Evolutionary conservation across 2,329 filamentous ascomycete species (phyloP).

Genomic region (Diaporthe ilicicola): DNA sequence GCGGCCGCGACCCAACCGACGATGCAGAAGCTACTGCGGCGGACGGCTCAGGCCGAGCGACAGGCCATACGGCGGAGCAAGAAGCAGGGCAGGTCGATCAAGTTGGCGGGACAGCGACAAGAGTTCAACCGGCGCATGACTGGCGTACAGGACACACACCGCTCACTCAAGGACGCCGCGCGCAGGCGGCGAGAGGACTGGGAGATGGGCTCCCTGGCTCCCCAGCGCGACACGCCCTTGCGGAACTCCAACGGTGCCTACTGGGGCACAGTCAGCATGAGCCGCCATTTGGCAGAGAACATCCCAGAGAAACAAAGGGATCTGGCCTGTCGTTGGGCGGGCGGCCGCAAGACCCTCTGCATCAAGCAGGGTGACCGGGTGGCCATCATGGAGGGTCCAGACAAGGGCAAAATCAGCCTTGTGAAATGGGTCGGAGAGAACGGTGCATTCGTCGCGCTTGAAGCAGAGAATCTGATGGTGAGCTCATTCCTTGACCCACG

Average conservation of each 20-base stretch:
- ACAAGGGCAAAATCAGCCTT: conserved; percentile 85
- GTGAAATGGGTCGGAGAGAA: conserved; percentile 65
- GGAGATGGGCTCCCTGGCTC: conserved; percentile 79
- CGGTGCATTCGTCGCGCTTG: conserved; percentile 67
- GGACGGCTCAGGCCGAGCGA: conserved; percentile 72
- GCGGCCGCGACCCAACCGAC: conserved; percentile 24
- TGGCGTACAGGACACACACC: conserved; percentile 1
- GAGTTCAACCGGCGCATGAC: conserved; percentile 42
- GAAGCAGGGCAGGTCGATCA: conserved; percentile 38
- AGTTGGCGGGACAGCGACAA: conserved; percentile 38
- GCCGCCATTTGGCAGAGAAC: conserved; percentile 39
- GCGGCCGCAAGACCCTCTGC: conserved; percentile 64
- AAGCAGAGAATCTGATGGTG: conserved; percentile 69
- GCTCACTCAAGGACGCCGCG: conserved; percentile 17
- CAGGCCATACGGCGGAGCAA: conserved; percentile 62
- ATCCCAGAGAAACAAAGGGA: conserved; percentile 47
- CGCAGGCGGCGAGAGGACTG: conserved; percentile 74
- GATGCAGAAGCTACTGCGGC: conserved; percentile 78
- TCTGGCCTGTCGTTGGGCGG: conserved; percentile 61
- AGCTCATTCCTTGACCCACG: conserved; percentile 38
- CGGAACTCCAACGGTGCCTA: conserved; percentile 66
- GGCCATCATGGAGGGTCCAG: conserved; percentile 78
- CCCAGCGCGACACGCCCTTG: conserved; percentile 75
- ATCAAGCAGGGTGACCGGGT: conserved; percentile 79
- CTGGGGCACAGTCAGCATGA: conserved; percentile 42